Evolutionary conservation across 495 filamentous ascomycete species (phyloP), one percentile per base, ranked within the genome.

Genomic region (Viridothelium virens): DNA sequence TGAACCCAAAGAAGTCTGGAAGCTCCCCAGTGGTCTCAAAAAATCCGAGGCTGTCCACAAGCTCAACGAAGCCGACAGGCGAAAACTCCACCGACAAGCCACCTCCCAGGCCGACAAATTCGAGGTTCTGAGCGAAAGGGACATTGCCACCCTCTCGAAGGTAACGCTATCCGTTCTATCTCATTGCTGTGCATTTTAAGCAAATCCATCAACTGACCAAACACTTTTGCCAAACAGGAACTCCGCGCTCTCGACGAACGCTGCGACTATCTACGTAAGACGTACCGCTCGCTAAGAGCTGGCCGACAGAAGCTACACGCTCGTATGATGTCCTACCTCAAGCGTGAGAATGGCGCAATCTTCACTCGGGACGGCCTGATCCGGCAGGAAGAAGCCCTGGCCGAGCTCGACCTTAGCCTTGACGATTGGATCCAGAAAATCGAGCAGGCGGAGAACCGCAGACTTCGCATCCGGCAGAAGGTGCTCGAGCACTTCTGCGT

Each of bases 381-480:
- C 65, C 89, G 86, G 75, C 89, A 91, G 70, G 87, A 90, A 72
- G 87, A 90, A 72, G 85, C 87, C 7, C 78, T 91, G 33, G 82
- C 82, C 1, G 87, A 89, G 70, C 81, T 91, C 18, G 88, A 91
- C 69, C 73, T 78, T n/a, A 85, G 84, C 34, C 90, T 91, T 68
- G 88, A 91, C 68, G 86, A 89, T 69, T 91, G 89, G 86, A 82
- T 89, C 37, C 76, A 67, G 67, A 91, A 90, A 72, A 82, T 90
- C 3, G 88, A 90, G 68, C 83, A 85, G 65, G 87, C 86, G n/a
- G 88, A 91, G 77, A 88, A 90, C 70, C 79, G 88, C 68, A 82
- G 88, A 34, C 83, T 82, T 14, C 79, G 84, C 38, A 82, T 91
- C 34, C 83, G 86, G n/a, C 86, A 90, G 72, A 91, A 89, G 78